A percentile compares a stretch with the other conserved stretches of the same genome.
phyloP scores from a whole-genome alignment of 2,329 filamentous ascomycete genomes.

The Exophiala oligosperma region DNA sequence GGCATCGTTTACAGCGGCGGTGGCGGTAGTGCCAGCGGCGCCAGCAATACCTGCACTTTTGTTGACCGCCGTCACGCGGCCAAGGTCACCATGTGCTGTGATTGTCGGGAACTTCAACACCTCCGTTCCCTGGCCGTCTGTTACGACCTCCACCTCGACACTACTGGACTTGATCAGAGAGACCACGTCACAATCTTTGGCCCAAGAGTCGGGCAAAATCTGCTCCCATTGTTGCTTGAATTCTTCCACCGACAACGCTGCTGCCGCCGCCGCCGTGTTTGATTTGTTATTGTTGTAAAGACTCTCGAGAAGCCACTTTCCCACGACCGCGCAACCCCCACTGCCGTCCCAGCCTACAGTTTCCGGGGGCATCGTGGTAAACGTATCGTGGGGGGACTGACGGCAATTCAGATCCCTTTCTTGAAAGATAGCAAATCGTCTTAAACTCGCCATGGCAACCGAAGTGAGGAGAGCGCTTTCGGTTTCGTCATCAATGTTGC shows the following conservation, averaged over 20 bases:
- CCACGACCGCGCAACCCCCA: constrained; percentile 1
- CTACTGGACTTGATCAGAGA: constrained; percentile 4
- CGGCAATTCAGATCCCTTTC: not conserved
- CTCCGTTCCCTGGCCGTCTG: constrained; percentile 4
- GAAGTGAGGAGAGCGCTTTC: constrained; percentile 1
- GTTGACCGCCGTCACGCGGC: not conserved
- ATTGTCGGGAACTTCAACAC: constrained; percentile 2
- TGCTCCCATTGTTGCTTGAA: constrained; percentile 19
- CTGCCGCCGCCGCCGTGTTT: not conserved
- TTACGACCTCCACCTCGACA: not conserved
- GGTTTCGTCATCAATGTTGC: not conserved
- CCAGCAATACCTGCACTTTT: not conserved
- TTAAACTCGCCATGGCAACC: constrained; percentile 15
- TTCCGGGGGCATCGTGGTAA: not conserved
- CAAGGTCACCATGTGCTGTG: not conserved
- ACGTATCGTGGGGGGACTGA: not conserved
- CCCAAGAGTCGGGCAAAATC: constrained; percentile 23
- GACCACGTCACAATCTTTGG: constrained; percentile 15
- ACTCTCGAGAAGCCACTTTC: constrained; percentile 12
- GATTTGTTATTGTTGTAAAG: not conserved
- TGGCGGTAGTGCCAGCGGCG: not conserved
- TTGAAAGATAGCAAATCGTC: constrained; percentile 2
- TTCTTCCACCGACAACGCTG: constrained; percentile 1
- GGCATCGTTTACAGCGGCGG: not conserved
- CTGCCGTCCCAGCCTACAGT: not conserved